Percentiles rank a stretch among this genome's conserved stretches.
phyloP scores from a whole-genome alignment of 495 filamentous ascomycete species.

The Parathielavia appendiculata region DNA sequence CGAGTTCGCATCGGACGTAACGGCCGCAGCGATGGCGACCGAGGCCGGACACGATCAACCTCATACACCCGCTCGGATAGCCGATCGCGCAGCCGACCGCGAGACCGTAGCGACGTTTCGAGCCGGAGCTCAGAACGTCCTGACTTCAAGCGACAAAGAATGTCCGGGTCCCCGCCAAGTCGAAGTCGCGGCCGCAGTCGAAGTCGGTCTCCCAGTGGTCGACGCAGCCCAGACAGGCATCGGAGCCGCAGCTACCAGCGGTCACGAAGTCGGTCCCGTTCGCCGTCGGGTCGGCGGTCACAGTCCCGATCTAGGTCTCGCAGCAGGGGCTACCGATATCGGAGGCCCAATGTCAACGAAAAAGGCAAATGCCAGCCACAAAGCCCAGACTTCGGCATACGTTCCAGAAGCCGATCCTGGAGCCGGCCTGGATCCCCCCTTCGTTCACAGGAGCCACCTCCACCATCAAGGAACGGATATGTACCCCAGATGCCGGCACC shows the following conservation, averaged over 20 bases:
- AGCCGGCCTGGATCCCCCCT: background rate
- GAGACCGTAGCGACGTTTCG: conserved; percentile 21
- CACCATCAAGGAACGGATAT: conserved; percentile 31
- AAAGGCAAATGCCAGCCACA: conserved; percentile 1
- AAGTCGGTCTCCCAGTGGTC: conserved; percentile 3
- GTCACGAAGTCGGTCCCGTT: conserved; percentile 33
- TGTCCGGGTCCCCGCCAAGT: conserved; percentile 20
- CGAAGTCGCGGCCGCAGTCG: conserved; percentile 14
- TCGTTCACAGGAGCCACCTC: conserved; percentile 15
- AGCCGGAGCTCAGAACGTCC: conserved; percentile 28
- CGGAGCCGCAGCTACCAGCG: conserved; percentile 17
- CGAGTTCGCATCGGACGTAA: conserved; percentile 29
- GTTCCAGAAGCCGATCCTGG: conserved; percentile 5
- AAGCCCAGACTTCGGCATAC: background rate
- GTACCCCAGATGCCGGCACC: conserved; percentile 29
- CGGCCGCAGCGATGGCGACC: conserved; percentile 19
- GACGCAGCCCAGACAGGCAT: conserved; percentile 13
- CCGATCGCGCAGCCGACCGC: conserved; percentile 24
- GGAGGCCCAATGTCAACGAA: conserved; percentile 20
- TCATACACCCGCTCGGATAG: conserved; percentile 35
- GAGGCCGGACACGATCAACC: conserved; percentile 32
- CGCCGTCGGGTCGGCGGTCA: conserved; percentile 45
- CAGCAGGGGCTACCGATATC: conserved; percentile 26
- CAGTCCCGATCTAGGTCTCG: conserved; percentile 39
- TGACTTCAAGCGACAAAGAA: conserved; percentile 24